Evolutionary conservation across 139 green algal species (phyloP).

Genomic region (Chlamydomonas incerta): DNA sequence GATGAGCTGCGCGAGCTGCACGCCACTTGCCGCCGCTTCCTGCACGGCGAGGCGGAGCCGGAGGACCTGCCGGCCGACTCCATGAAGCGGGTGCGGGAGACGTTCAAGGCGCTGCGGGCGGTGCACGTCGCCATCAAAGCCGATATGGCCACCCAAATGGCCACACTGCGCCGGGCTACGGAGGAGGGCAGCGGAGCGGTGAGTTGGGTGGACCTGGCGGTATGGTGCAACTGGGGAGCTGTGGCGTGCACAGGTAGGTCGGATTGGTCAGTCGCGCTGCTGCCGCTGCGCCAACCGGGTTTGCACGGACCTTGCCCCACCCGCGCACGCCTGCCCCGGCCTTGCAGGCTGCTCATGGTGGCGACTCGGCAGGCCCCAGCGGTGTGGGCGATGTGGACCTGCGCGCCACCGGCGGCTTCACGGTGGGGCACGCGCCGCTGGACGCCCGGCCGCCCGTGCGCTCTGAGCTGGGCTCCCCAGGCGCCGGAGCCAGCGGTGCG

Average conservation of each 20-base stretch:
- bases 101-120: slow-evolving; percentile 66
- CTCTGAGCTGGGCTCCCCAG: background rate
- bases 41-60: slow-evolving; percentile 56
- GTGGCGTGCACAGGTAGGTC: too few relatives aligned
- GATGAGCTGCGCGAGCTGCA: slow-evolving; percentile 72
- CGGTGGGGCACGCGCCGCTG: slow-evolving; percentile 48
- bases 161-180: slow-evolving; percentile 2
- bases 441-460: slow-evolving; percentile 39
- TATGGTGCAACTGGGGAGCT: too few relatives aligned
- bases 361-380: background rate
- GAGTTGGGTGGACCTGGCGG: background rate
- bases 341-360: background rate
- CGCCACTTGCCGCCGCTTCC: slow-evolving; percentile 50
- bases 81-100: slow-evolving; percentile 78
- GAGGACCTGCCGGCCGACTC: slow-evolving; percentile 72
- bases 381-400: slow-evolving; percentile 60
- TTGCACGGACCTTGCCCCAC: too few relatives aligned
- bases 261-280: too few relatives aligned
- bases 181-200: background rate
- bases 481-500: too few relatives aligned
- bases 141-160: slow-evolving; percentile 43
- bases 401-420: slow-evolving; percentile 44
- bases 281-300: too few relatives aligned
- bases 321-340: too few relatives aligned
- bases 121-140: slow-evolving; percentile 34